phyloP scores from a whole-genome alignment of 2,329 filamentous ascomycete genomes.

The Neofusicoccum umdonicola region DNA sequence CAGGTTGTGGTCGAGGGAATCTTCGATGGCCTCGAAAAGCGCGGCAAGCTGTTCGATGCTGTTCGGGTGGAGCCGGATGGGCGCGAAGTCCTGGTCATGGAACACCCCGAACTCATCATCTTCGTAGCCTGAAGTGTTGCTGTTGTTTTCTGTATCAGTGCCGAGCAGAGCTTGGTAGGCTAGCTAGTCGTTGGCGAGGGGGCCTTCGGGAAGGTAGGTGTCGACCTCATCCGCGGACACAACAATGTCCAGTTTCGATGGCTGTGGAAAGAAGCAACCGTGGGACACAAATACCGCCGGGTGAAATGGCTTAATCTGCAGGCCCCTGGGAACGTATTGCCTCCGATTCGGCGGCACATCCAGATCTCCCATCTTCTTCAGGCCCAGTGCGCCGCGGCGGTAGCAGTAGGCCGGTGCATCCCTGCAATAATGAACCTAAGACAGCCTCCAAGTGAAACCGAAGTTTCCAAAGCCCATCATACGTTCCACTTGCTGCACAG shows the following conservation, averaged over 20 bases:
- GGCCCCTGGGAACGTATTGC: not conserved
- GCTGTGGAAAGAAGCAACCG: not conserved
- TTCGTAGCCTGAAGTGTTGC: not conserved
- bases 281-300: not conserved
- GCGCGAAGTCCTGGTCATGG: not conserved
- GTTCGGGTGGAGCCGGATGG: not conserved
- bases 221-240: not conserved
- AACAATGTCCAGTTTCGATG: not conserved
- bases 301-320: not conserved
- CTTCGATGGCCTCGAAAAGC: not conserved
- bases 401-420: not conserved
- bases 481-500: not conserved
- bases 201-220: no score
- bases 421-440: not conserved
- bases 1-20: not conserved
- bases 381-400: not conserved
- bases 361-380: not conserved
- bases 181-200: no score
- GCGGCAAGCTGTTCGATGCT: not conserved
- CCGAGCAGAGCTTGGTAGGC: no score
- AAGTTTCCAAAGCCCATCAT: not conserved
- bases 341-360: not conserved
- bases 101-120: not conserved
- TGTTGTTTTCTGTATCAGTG: not conserved
- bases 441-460: no score